A percentile compares a stretch with the other conserved stretches of the same genome.
These are phyloP conservation scores for Caloboletus firmus DNA, from an alignment of 1,284 basidiomycete species.

Conservation along the genomic window DNA sequence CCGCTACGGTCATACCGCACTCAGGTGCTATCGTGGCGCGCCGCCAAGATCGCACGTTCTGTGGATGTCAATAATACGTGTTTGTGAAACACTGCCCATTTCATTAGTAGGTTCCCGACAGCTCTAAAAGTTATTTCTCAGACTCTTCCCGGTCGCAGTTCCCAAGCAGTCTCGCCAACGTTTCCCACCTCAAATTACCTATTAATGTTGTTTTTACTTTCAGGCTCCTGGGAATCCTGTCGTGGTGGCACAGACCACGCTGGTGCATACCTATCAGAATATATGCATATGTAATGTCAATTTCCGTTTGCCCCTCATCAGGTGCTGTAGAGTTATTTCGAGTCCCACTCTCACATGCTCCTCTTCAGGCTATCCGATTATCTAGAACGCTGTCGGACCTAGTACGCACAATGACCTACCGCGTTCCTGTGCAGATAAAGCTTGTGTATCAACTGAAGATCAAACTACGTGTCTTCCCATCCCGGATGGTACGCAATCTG, in stretches of 20 bases:
- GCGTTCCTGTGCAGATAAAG: constrained; percentile 2
- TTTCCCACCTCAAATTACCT: constrained; percentile 15
- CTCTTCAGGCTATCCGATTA: not conserved
- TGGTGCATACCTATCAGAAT: constrained; percentile 11
- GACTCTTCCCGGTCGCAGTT: constrained; percentile 1
- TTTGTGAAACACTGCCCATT: not conserved
- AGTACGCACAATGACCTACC: not conserved
- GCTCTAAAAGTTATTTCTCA: constrained; percentile 3
- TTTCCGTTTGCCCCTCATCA: not conserved
- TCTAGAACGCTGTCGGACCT: constrained; percentile 12
- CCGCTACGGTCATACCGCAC: not conserved
- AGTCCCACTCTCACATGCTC: constrained; percentile 2
- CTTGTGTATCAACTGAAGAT: not conserved
- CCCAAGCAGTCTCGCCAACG: constrained; percentile 9
- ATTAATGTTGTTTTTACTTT: not conserved
- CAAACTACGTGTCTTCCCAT: not conserved
- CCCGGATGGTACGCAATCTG: not conserved
- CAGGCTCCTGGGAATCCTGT: constrained; percentile 11
- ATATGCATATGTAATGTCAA: constrained; percentile 14
- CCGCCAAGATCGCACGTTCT: not conserved
- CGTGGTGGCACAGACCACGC: not conserved
- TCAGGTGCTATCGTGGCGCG: not conserved
- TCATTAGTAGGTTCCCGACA: not conserved
- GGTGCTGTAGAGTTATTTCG: constrained; percentile 19
- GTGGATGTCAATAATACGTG: not conserved